Evolutionary conservation across 495 filamentous ascomycete species (phyloP).

Genomic region (Hypoxylon intermedium): DNA sequence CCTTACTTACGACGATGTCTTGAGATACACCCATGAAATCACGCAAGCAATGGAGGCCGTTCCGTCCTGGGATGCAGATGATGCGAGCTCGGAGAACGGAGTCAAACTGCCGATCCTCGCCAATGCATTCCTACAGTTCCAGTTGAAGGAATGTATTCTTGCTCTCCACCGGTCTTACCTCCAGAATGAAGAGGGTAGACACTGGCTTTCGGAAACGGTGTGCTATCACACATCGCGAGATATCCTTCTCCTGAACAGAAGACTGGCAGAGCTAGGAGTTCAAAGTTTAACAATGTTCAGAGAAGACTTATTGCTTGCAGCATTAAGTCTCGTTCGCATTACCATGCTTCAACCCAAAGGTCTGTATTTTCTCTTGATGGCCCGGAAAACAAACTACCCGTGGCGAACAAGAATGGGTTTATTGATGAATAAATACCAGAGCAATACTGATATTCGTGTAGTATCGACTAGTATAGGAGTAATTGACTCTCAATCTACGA

Average conservation of each 20-base stretch:
- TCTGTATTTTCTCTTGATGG: neutral
- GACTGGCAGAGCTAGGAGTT: slow-evolving; percentile 49
- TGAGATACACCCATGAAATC: slow-evolving; percentile 54
- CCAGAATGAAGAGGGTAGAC: slow-evolving; percentile 49
- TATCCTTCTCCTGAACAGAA: slow-evolving; percentile 52
- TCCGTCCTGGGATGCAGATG: slow-evolving; percentile 50
- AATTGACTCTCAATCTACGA: slow-evolving; percentile 52
- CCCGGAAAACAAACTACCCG: no score
- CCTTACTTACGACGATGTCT: slow-evolving; percentile 52
- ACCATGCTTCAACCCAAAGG: slow-evolving; percentile 53
- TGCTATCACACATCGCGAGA: slow-evolving; percentile 57
- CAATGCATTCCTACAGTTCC: slow-evolving; percentile 51
- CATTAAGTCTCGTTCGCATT: slow-evolving; percentile 53
- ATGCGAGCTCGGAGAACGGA: neutral
- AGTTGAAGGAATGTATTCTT: slow-evolving; percentile 54
- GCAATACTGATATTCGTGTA: slow-evolving; percentile 22
- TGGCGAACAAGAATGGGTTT: neutral
- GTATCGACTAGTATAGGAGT: slow-evolving; percentile 51
- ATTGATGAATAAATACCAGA: neutral
- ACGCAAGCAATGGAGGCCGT: slow-evolving; percentile 52
- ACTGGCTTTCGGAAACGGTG: slow-evolving; percentile 55
- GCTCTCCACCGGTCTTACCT: slow-evolving; percentile 55
- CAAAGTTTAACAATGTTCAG: slow-evolving; percentile 51
- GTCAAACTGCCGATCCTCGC: slow-evolving; percentile 46
- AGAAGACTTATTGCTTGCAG: slow-evolving; percentile 49